A percentile compares a stretch with the other conserved stretches of the same genome.
These are phyloP conservation scores for Nannochloropsis gaditana DNA, from an alignment of 108 stramenopile species.

Conservation along the genomic window DNA sequence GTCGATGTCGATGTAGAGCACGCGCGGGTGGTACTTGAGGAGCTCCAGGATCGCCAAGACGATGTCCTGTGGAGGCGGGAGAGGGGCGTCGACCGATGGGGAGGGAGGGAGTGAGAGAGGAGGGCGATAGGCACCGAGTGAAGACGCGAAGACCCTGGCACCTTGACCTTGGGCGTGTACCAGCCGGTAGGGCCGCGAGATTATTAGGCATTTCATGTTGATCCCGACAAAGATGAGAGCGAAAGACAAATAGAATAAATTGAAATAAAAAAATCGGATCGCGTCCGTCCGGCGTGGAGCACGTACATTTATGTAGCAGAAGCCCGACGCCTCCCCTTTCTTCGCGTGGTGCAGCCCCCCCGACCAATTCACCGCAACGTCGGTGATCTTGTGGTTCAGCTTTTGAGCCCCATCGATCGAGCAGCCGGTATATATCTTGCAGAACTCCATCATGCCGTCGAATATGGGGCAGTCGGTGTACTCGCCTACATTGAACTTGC, in stretches of 20 bases:
- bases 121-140: background rate
- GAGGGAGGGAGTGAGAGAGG: background rate
- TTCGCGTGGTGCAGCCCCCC: constrained; percentile 99
- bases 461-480: constrained; percentile 98
- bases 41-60: constrained; percentile 98
- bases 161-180: background rate
- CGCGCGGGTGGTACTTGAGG: constrained; percentile 93
- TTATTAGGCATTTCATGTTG: background rate
- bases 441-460: constrained; percentile 96
- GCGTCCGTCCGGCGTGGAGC: background rate
- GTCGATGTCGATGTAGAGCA: constrained; percentile 99
- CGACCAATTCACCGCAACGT: constrained; percentile 97
- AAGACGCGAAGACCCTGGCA: background rate
- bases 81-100: background rate
- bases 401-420: constrained; percentile 92
- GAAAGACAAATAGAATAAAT: background rate
- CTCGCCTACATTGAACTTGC: constrained; percentile 85
- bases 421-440: constrained; percentile 86
- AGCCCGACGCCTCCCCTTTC: constrained; percentile 89
- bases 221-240: background rate
- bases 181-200: too few species aligned
- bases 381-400: constrained; percentile 80
- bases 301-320: constrained; percentile 66
- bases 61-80: constrained; percentile 71
- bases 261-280: too few species aligned